These are phyloP conservation scores for Tympanopsis confertula DNA, from an alignment of 2,329 filamentous ascomycete species.

Conservation along the genomic window DNA sequence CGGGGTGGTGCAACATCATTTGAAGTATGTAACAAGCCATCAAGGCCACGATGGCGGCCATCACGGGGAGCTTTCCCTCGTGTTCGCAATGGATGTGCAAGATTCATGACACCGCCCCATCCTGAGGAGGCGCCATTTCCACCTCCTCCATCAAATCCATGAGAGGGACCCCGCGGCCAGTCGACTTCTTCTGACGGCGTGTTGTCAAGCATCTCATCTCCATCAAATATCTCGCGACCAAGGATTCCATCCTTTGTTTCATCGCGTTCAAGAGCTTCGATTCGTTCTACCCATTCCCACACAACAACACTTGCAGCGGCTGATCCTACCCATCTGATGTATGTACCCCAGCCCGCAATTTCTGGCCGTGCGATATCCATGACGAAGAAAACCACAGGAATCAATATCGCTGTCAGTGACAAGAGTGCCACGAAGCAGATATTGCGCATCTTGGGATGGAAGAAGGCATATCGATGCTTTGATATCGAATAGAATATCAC, in stretches of 20 bases:
- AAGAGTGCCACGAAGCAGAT: constrained; percentile 56
- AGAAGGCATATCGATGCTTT: constrained; percentile 61
- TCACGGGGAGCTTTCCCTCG: constrained; percentile 10
- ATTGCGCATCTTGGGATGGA: constrained; percentile 61
- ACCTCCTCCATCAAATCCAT: constrained; percentile 18
- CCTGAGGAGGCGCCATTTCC: constrained; percentile 19
- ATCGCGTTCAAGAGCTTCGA: constrained; percentile 62
- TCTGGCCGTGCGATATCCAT: constrained; percentile 60
- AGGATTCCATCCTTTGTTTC: constrained; percentile 64
- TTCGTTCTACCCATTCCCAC: constrained; percentile 71
- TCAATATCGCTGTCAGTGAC: constrained; percentile 52
- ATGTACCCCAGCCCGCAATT: constrained; percentile 65
- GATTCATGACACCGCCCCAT: constrained; percentile 22
- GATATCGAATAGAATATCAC: constrained; percentile 64
- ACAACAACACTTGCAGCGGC: constrained; percentile 68
- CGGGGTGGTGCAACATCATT: constrained; percentile 2
- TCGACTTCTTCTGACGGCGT: constrained; percentile 44
- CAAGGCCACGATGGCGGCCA: background rate
- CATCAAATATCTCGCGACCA: constrained; percentile 61
- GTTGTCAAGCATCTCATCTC: constrained; percentile 61
- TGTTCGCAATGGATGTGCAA: constrained; percentile 20
- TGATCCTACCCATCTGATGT: constrained; percentile 66
- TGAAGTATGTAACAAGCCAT: too few species aligned
- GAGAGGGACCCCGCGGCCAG: constrained; percentile 23
- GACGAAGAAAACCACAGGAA: constrained; percentile 66